phyloP scores from a whole-genome alignment of 495 filamentous ascomycete species.

The Penicillium malachiteum region DNA sequence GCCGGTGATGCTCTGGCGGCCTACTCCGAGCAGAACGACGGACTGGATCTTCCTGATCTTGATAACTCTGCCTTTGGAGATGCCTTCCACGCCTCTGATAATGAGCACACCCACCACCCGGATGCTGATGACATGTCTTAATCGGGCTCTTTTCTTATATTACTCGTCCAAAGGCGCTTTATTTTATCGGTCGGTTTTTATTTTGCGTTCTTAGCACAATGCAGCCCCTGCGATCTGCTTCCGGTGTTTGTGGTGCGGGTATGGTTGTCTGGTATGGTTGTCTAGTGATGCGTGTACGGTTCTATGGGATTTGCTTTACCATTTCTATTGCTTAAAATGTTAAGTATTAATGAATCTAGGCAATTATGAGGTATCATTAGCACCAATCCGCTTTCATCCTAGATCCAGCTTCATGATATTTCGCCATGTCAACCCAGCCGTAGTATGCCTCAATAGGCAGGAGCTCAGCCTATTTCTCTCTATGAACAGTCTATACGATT shows the following conservation, averaged over 20 bases:
- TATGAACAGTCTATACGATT: too few species aligned
- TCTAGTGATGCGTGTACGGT: background rate
- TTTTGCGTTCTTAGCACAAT: conserved; percentile 16
- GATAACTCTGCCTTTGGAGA: conserved; percentile 63
- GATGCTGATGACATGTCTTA: conserved; percentile 47
- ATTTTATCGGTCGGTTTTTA: conserved; percentile 16
- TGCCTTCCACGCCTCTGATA: conserved; percentile 59
- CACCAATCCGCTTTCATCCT: too few species aligned
- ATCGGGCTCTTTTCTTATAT: background rate
- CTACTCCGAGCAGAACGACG: conserved; percentile 54
- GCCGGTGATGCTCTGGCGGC: conserved; percentile 63
- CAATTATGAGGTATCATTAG: too few species aligned
- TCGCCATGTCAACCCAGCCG: too few species aligned
- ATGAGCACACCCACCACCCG: conserved; percentile 45
- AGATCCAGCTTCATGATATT: too few species aligned
- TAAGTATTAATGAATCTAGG: too few species aligned
- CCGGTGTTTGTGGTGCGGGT: conserved; percentile 17
- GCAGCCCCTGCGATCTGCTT: conserved; percentile 14
- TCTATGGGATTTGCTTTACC: too few species aligned
- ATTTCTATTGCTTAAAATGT: too few species aligned
- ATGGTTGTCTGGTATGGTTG: conserved; percentile 7
- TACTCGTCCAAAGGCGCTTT: conserved; percentile 14
- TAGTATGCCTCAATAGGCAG: too few species aligned
- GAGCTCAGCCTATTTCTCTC: too few species aligned
- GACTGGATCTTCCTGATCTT: conserved; percentile 49